These are phyloP conservation scores for Smallanthus sonchifolius DNA, from an alignment of 129 eudicot genomes.

Conservation along the genomic window DNA sequence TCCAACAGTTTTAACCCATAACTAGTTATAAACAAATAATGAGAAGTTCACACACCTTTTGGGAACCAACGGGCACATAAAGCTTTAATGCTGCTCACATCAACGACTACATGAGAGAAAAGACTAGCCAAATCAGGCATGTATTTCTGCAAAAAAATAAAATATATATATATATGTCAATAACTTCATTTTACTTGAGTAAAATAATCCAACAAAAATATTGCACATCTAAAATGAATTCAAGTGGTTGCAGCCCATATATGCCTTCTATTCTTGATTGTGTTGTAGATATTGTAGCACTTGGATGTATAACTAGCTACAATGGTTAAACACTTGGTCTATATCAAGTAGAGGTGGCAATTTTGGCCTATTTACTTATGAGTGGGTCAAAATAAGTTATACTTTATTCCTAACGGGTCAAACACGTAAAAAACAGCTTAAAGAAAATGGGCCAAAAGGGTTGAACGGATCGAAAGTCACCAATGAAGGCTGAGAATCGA, in stretches of 20 bases:
- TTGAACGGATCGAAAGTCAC: background rate
- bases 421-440: background rate
- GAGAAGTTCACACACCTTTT: slow-evolving; percentile 42
- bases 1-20: no score
- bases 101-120: slow-evolving; percentile 75
- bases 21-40: background rate
- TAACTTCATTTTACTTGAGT: background rate
- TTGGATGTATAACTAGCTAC: background rate
- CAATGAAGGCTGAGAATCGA: no score
- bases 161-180: background rate
- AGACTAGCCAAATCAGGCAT: slow-evolving; percentile 95
- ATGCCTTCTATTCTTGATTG: background rate
- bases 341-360: background rate
- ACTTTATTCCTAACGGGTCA: background rate
- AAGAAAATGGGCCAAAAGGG: background rate
- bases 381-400: background rate
- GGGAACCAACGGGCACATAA: slow-evolving; percentile 94
- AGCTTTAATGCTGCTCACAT: slow-evolving; percentile 92
- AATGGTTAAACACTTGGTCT: background rate
- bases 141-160: slow-evolving; percentile 62
- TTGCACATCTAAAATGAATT: background rate
- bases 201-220: slow-evolving; percentile 1
- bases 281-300: background rate
- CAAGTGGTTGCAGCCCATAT: background rate
- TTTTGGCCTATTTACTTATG: background rate